Percentiles rank a stretch among this genome's conserved stretches.
phyloP scores from a whole-genome alignment of 495 filamentous ascomycete species.

The Penicillium verhagenii region DNA sequence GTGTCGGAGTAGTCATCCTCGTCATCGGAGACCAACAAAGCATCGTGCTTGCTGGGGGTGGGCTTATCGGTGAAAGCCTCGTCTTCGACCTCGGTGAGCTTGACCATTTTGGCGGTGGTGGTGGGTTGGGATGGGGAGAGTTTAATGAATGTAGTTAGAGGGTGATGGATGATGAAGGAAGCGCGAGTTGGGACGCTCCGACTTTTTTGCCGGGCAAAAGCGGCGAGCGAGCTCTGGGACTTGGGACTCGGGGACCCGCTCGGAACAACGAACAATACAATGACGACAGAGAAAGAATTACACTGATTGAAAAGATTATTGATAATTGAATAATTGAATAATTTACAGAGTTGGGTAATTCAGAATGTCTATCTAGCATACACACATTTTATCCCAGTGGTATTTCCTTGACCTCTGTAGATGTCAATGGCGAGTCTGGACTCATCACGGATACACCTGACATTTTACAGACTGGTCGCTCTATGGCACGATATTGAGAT shows the following conservation, averaged over 20 bases:
- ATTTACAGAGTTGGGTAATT: slow-evolving; percentile 24
- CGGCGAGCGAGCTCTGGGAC: slow-evolving; percentile 32
- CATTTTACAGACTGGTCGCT: neutral
- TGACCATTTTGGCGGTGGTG: slow-evolving; percentile 73
- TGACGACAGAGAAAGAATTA: neutral
- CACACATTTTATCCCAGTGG: slow-evolving; percentile 20
- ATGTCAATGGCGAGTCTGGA: slow-evolving; percentile 1
- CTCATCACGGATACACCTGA: neutral
- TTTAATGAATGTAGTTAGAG: slow-evolving; percentile 17
- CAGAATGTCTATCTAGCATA: slow-evolving; percentile 24
- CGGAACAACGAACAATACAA: neutral
- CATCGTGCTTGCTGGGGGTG: slow-evolving; percentile 52
- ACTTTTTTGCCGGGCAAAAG: slow-evolving; percentile 50
- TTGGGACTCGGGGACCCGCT: slow-evolving; percentile 28
- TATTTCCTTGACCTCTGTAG: slow-evolving; percentile 1
- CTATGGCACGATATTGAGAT: neutral
- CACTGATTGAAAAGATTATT: neutral
- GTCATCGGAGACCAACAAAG: slow-evolving; percentile 62
- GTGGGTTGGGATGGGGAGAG: slow-evolving; percentile 7
- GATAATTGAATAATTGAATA: slow-evolving; percentile 15
- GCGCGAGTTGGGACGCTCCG: slow-evolving; percentile 33
- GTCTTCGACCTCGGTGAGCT: slow-evolving; percentile 92
- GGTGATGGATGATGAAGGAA: slow-evolving; percentile 30
- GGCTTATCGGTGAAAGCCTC: slow-evolving; percentile 83
- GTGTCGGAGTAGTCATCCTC: slow-evolving; percentile 90